A percentile compares a stretch with the other conserved stretches of the same genome.
Evolutionary conservation across 192 early-diverging fungal genomes (phyloP).

Genomic region (Podila verticillata): DNA sequence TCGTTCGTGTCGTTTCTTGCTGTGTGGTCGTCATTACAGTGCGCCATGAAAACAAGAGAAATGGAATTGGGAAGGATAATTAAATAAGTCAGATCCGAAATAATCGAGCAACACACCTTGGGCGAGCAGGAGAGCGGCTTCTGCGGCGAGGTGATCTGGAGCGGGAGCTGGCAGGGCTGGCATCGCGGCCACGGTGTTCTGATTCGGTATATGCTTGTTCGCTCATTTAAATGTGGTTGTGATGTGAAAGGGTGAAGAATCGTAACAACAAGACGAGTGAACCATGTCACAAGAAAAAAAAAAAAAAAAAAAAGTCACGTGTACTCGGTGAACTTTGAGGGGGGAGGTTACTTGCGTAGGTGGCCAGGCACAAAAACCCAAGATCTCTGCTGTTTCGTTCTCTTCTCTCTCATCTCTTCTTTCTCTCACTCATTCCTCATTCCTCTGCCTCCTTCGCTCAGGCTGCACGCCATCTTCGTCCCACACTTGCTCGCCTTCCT

Average conservation of each 20-base stretch:
- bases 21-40: too few species aligned
- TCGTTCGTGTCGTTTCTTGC: too few species aligned
- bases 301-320: too few species aligned
- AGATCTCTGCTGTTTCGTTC: neutral
- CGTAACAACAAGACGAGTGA: neutral
- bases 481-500: neutral
- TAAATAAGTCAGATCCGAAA: too few species aligned
- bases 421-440: neutral
- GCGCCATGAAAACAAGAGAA: too few species aligned
- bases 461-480: neutral
- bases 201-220: constrained; percentile 9
- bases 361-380: neutral
- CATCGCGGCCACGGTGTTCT: constrained; percentile 8
- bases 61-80: too few species aligned
- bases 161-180: constrained; percentile 2
- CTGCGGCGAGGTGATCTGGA: constrained; percentile 5
- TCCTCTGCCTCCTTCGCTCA: neutral
- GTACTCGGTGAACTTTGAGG: too few species aligned
- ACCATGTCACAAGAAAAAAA: neutral
- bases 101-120: constrained; percentile 1
- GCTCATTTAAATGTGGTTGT: constrained; percentile 1
- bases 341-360: neutral
- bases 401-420: neutral
- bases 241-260: neutral
- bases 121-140: constrained; percentile 6